Percentiles rank a stretch among this genome's conserved stretches.
These are phyloP conservation scores for Pseudoturritis turrita DNA, from an alignment of 345 rosid species.

Conservation along the genomic window DNA sequence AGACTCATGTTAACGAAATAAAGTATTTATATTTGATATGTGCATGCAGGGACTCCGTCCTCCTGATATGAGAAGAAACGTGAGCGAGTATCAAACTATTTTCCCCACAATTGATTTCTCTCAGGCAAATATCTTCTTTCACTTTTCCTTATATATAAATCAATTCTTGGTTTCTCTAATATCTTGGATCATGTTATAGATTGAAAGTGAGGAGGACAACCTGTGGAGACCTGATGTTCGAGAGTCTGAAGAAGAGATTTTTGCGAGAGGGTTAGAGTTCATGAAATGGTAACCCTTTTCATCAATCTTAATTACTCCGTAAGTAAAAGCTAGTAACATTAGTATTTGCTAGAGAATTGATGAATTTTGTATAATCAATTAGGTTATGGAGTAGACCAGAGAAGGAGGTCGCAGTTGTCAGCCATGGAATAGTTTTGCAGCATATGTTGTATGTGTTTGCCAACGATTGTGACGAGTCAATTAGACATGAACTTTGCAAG, in stretches of 20 bases:
- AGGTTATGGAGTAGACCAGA: constrained; percentile 40
- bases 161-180: neutral
- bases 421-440: constrained; percentile 37
- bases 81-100: constrained; percentile 43
- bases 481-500: constrained; percentile 25
- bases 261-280: constrained; percentile 33
- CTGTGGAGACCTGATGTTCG: constrained; percentile 33
- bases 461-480: constrained; percentile 27
- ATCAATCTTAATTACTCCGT: neutral
- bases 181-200: constrained; percentile 17
- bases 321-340: neutral
- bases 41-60: constrained; percentile 63
- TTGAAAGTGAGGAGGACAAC: constrained; percentile 34
- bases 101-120: constrained; percentile 74
- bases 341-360: neutral
- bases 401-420: constrained; percentile 35
- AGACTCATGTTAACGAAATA: neutral
- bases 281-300: constrained; percentile 28
- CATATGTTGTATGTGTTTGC: constrained; percentile 35
- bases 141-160: neutral
- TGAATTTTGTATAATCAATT: neutral
- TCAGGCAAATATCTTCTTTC: constrained; percentile 36
- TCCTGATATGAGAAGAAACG: constrained; percentile 63
- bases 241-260: constrained; percentile 33
- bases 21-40: neutral